A percentile compares a stretch with the other conserved stretches of the same genome.
phyloP scores from a whole-genome alignment of 345 rosid genomes.

The Eucalyptus sp. region DNA sequence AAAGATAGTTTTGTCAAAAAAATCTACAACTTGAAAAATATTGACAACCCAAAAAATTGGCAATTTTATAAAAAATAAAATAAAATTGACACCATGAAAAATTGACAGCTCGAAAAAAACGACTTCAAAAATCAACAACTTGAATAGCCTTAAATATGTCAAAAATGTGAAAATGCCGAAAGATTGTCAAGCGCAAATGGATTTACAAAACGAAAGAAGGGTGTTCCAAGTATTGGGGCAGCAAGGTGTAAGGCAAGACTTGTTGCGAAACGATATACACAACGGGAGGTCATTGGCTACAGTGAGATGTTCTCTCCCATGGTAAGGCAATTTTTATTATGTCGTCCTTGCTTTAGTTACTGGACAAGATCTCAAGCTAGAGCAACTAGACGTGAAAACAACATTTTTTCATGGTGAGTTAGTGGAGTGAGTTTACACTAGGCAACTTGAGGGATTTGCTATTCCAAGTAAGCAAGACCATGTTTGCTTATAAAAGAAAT shows the following conservation, averaged over 20 bases:
- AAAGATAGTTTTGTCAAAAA: no score
- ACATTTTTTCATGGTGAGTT: background rate
- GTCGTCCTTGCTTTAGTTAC: background rate
- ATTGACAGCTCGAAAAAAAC: no score
- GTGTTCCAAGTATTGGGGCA: no score
- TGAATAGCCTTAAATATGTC: no score
- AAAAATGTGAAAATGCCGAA: background rate
- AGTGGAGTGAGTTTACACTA: accelerated
- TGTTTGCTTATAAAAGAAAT: background rate
- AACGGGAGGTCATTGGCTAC: background rate
- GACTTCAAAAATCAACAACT: no score
- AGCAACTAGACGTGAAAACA: background rate
- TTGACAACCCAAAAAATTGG: no score
- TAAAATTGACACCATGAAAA: no score
- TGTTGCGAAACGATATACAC: accelerated
- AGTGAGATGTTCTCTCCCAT: background rate
- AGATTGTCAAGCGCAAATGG: background rate
- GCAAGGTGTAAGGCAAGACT: background rate
- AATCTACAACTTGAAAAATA: no score
- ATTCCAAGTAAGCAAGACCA: background rate
- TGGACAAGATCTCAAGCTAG: background rate
- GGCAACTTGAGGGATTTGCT: background rate
- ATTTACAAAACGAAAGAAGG: background rate
- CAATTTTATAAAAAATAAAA: no score
- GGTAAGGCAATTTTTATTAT: background rate